These are phyloP conservation scores for Pilobolus umbonatus DNA, from an alignment of 192 early-diverging fungal genomes.

Conservation along the genomic window DNA sequence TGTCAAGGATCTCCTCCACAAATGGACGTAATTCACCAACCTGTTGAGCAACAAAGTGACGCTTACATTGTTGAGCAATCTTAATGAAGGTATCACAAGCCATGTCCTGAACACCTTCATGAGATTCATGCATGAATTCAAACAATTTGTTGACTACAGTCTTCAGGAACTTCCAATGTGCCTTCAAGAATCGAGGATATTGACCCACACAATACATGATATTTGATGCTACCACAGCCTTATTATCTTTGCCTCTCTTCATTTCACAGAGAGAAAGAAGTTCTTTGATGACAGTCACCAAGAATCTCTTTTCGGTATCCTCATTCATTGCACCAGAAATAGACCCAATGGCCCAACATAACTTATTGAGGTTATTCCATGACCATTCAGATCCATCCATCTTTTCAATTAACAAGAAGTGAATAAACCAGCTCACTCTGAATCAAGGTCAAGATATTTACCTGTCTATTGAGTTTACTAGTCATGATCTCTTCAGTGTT, in stretches of 20 bases:
- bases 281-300: constrained; percentile 99
- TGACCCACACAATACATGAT: constrained; percentile 99
- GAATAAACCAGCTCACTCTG: neutral
- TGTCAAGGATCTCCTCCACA: constrained; percentile 93
- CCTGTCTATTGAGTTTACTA: constrained; percentile 86
- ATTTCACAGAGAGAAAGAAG: constrained; percentile 91
- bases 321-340: constrained; percentile 96
- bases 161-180: constrained; percentile 99
- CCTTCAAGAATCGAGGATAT: constrained; percentile 99
- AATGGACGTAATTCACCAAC: constrained; percentile 83
- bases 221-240: constrained; percentile 98
- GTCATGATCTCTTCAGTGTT: constrained; percentile 97
- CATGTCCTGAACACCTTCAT: constrained; percentile 99
- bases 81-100: constrained; percentile 99
- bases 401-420: constrained; percentile 33
- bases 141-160: constrained; percentile 99
- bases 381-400: constrained; percentile 97
- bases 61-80: constrained; percentile 95
- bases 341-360: constrained; percentile 99
- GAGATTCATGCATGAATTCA: constrained; percentile 99
- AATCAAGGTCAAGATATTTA: constrained; percentile 18
- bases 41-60: constrained; percentile 95
- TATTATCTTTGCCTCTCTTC: constrained; percentile 99
- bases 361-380: constrained; percentile 95
- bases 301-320: constrained; percentile 94